These are phyloP conservation scores for Nannochloropsis limnetica DNA, from an alignment of 352 stramenopile species.

Conservation along the genomic window DNA sequence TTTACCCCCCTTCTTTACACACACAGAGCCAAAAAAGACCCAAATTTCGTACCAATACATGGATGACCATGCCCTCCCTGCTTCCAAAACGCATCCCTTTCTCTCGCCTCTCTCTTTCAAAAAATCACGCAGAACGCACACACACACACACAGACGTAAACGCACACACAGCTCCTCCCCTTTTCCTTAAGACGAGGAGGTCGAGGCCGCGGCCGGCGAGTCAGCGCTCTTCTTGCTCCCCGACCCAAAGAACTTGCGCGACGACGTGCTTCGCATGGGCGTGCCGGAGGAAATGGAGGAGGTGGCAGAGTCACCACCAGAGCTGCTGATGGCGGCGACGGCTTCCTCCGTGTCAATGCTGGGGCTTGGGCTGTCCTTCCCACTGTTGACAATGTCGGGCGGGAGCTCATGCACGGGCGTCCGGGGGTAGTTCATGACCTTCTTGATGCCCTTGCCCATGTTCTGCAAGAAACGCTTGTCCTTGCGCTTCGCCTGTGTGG, in stretches of 20 bases:
- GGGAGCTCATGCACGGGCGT: not conserved
- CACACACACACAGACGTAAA: not conserved
- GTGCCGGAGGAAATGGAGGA: not conserved
- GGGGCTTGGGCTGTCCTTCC: not conserved
- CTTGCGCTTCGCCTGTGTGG: not conserved
- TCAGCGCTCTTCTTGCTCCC: not conserved
- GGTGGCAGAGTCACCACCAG: not conserved
- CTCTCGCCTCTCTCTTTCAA: not conserved
- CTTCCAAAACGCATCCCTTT: not conserved
- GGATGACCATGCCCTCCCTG: not conserved
- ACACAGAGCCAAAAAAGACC: not conserved
- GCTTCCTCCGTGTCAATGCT: not conserved
- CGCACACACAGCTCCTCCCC: not conserved
- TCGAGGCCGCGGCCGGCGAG: not conserved
- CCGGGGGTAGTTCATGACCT: conserved; percentile 1
- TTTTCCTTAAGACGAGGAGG: not conserved
- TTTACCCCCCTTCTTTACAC: not conserved
- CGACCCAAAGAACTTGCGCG: not conserved
- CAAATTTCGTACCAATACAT: not conserved
- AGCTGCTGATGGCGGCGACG: not conserved
- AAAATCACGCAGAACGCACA: not conserved
- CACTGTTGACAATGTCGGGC: not conserved
- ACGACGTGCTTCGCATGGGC: not conserved
- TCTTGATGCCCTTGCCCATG: conserved; percentile 28
- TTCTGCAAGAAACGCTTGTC: conserved; percentile 33